Evolutionary conservation across 1,284 basidiomycete species (phyloP).

Genomic region (Pisolithus thermaeus): DNA sequence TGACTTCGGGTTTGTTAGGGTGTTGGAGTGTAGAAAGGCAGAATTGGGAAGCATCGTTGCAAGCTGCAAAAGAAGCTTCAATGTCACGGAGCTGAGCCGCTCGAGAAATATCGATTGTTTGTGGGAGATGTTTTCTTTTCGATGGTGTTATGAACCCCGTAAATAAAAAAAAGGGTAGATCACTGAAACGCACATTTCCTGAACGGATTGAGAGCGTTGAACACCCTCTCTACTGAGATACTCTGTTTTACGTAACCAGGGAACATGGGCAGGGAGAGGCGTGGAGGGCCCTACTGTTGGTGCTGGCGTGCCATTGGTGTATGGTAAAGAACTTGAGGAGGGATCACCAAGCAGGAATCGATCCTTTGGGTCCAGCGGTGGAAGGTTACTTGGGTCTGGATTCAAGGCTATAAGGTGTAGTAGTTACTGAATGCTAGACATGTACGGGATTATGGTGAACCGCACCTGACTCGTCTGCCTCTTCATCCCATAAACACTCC

Average conservation of each 20-base stretch:
- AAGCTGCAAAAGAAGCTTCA: conserved; percentile 72
- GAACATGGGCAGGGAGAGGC: conserved; percentile 57
- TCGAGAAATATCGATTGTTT: conserved; percentile 70
- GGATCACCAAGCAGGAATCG: conserved; percentile 61
- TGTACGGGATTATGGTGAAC: not conserved
- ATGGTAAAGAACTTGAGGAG: conserved; percentile 38
- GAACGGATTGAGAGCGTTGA: conserved; percentile 38
- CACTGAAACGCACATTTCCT: conserved; percentile 50
- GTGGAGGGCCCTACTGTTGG: conserved; percentile 34
- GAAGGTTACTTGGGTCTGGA: conserved; percentile 55
- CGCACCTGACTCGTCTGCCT: conserved; percentile 60
- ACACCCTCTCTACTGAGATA: conserved; percentile 70
- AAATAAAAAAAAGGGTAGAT: not conserved
- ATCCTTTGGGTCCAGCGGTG: conserved; percentile 68
- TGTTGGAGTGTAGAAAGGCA: conserved; percentile 60
- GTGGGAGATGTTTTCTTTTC: conserved; percentile 44
- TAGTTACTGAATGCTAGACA: conserved; percentile 6
- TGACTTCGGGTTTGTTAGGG: conserved; percentile 73
- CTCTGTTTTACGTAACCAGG: conserved; percentile 87
- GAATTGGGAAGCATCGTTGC: conserved; percentile 46
- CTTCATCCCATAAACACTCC: conserved; percentile 79
- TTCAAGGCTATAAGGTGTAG: conserved; percentile 49
- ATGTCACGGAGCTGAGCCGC: conserved; percentile 79
- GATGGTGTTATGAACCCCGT: not conserved
- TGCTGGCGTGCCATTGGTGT: conserved; percentile 36